Conservation (phyloP, 192 early-diverging fungal genomes). For the Linnemannia hyalina region DNA sequence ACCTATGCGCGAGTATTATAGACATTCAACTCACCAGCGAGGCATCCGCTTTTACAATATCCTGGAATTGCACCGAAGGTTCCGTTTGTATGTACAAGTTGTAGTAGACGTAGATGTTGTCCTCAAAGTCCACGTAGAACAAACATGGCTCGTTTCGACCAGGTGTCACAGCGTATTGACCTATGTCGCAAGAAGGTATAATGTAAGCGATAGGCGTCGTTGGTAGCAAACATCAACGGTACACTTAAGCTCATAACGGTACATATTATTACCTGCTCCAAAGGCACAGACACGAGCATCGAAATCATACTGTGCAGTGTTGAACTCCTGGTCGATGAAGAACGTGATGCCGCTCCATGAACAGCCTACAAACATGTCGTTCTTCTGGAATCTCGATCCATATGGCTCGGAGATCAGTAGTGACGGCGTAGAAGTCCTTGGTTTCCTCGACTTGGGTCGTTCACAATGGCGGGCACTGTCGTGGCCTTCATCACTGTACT, state of each 20-base stretch:
- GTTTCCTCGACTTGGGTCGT: constrained; percentile 6
- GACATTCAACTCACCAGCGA: constrained; percentile 1
- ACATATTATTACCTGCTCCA: constrained; percentile 61
- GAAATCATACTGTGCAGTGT: constrained; percentile 67
- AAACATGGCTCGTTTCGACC: constrained; percentile 68
- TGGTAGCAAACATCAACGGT: neutral
- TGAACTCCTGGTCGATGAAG: constrained; percentile 66
- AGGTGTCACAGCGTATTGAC: constrained; percentile 63
- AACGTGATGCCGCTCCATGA: constrained; percentile 72
- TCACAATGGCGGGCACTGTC: neutral
- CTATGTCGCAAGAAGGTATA: constrained; percentile 15
- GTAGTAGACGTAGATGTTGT: constrained; percentile 71
- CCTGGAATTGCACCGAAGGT: constrained; percentile 59
- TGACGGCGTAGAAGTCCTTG: constrained; percentile 12
- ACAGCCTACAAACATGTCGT: constrained; percentile 68
- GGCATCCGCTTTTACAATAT: constrained; percentile 57
- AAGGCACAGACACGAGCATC: constrained; percentile 71
- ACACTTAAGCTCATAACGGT: neutral
- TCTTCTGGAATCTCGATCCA: constrained; percentile 44
- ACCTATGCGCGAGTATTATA: neutral
- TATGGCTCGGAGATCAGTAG: constrained; percentile 47
- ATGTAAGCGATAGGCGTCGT: neutral
- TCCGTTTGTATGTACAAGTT: constrained; percentile 65
- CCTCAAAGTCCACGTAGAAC: constrained; percentile 74
- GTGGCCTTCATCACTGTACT: neutral